Evolutionary conservation across 495 filamentous ascomycete species (phyloP), one percentile per base, ranked within the genome.

Genomic region (Penicillium taxi): DNA sequence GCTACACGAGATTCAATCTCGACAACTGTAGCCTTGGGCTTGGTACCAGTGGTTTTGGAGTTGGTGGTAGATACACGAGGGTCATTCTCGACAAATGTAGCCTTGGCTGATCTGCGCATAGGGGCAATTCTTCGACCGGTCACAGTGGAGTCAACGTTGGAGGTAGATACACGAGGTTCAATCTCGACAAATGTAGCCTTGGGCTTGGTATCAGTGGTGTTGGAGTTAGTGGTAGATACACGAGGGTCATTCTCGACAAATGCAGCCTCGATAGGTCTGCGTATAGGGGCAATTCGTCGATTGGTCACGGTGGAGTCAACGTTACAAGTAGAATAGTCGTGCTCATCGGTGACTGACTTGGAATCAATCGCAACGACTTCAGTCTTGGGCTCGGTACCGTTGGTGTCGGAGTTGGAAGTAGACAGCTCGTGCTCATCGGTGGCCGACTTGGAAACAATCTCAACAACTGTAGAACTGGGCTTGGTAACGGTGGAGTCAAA

Each of bases 91-190:
- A 16, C 17, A 20, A 12, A 29, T 24, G 25, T 3, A 20, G 4
- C 6, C 25, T 21, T n/a, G n/a, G 5, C 9, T 3, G 7, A 21
- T 29, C 5, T 29, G 26, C 25, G n/a, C n/a, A n/a, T 20, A 29
- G 35, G 20, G 12, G 2, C 35, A 18, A 9, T 19, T 19, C 2
- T 19, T 19, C 3, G 18, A 19, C 5, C 35, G 21, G 1, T 46
- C 44, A 7, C n/a, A n/a, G n/a, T n/a, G n/a, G 39, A 34, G 17
- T 52, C 53, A 1, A 35, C 27, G 8, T 39, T 47, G 9, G 47
- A 49, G 26, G 57, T 52, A 11, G 56, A 35, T 2, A 62, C n/a
- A n/a, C n/a, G 32, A 2, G 48, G 55, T 4, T 55, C 58, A 26
- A 43, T 46, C 15, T 41, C 44, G 4, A 56, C 58, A 32, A 41